Evolutionary conservation across 306 rosid genomes (phyloP), one percentile per base, ranked within the genome.

Genomic region (Luffa aegyptiaca): DNA sequence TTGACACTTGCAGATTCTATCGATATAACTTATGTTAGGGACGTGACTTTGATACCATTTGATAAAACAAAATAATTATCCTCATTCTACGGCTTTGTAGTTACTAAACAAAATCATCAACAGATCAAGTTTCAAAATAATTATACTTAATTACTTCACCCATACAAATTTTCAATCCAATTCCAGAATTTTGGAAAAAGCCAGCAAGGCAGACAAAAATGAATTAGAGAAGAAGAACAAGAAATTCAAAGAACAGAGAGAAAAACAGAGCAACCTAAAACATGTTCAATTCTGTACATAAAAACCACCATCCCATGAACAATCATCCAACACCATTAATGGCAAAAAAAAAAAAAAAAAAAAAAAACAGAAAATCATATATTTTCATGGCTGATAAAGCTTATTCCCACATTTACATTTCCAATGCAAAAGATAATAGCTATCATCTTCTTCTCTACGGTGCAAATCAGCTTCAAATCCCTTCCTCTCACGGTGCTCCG

Each of bases 361-460:
- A n/a, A 37, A 18, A 12, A 10, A 62, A 18, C 21, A 68, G 0
- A 2, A n/a, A 8, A 2, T 64, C 45, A 64, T 31, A 62, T 63
- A 37, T 12, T 63, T 26, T 90, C 89, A 90, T 74, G 97, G 97
- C 26, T 87, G 92, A 86, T 74, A 94, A 5, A 94, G 78, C 88
- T 88, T 91, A 71, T 89, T 61, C 48, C 97, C 95, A 82, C 98
- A 94, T 76, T 77, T 85, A 86, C 98, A 94, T 87, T 89, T 92
- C 98, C 98, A 94, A 10, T 96, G 85, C 35, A 94, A 91, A 48
- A 88, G 91, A 49, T 94, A 91, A 83, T 94, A 92, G 78, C 85
- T 83, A 61, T 85, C 97, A 51, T 84, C 91, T 52, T 90, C 96
- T 44, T 44, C 53, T 4, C 84, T 81, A 63, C 37, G 89, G 81